Conservation (phyloP, 148 eudicot species). For the Silene conica region DNA sequence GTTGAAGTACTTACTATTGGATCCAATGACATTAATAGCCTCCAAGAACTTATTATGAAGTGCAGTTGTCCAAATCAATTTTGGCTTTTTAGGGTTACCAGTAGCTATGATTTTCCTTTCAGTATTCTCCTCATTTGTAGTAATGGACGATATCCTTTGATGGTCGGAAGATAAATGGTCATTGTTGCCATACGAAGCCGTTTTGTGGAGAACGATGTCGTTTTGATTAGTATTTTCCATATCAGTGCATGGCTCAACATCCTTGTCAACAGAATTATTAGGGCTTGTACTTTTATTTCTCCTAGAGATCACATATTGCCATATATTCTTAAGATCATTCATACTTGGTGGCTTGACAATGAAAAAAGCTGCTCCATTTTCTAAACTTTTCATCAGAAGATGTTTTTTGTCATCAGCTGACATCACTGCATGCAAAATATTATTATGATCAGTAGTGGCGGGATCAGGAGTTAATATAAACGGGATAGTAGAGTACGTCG, state of each 20-base stretch:
- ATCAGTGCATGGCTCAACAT: background rate
- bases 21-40: constrained; percentile 17
- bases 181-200: background rate
- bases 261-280: background rate
- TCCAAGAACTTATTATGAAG: constrained; percentile 24
- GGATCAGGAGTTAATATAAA: no score
- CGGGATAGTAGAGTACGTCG: no score
- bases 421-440: constrained; percentile 19
- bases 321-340: constrained; percentile 2
- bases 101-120: background rate
- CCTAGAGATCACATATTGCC: constrained; percentile 15
- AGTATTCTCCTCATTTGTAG: background rate
- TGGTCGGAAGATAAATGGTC: background rate
- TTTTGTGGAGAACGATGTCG: no score
- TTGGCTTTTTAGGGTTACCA: constrained; percentile 6
- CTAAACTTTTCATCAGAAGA: background rate
- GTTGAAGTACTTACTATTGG: constrained; percentile 6
- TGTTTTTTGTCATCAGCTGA: constrained; percentile 9
- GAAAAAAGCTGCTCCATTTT: background rate
- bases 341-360: constrained; percentile 20
- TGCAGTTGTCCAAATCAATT: constrained; percentile 18
- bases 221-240: background rate
- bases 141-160: background rate
- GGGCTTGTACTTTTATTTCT: background rate
- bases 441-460: no score